Evolutionary conservation across 331 rosid species (phyloP), one percentile per base, ranked within the genome.

Genomic region (Rhamnella rubrinervis): DNA sequence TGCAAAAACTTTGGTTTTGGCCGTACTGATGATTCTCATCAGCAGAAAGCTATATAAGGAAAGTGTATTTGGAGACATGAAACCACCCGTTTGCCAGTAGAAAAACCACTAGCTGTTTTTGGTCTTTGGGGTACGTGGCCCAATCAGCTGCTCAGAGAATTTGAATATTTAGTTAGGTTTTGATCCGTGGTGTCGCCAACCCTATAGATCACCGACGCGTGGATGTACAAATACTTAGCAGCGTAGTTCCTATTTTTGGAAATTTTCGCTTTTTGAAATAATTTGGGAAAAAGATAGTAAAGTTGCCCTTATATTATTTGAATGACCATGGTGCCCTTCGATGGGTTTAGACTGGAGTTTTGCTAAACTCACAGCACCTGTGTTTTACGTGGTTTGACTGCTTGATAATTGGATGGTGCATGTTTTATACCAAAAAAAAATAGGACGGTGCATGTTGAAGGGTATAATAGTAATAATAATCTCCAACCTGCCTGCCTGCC

Each of bases 1-100:
- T 63, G 18, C 38, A 53, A 44, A 72, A 51, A 52, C 20, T 63
- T 64, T 25, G 49, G 37, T 56, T 73, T 52, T 28, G 62, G 71
- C 47, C 76, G 81, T 71, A 80, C 77, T 75, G 89, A 77, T 23
- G 75, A 83, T 47, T 78, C 65, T 31, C 84, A 80, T 74, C 73
- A 77, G 80, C 72, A 80, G 68, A 21, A 65, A 78, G 58, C 96
- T 82, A 86, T 82, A 80, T 84, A 82, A 78, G 97, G 97, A 88
- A 91, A 86, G 90, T 74, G 76, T 50, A 67, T n/a, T 77, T 21
- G 66, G 83, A 47, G 55, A 21, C 59, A 17, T 6, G 61, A 85
- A 82, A 82, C 81, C 68, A 44, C 68, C 2, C 63, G 39, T 46
- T 5, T 44, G 19, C 40, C 55, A 49, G 14, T 18, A 53, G 3